phyloP scores from a whole-genome alignment of 805 yeast genomes.

The Metschnikowia reukaufii region DNA sequence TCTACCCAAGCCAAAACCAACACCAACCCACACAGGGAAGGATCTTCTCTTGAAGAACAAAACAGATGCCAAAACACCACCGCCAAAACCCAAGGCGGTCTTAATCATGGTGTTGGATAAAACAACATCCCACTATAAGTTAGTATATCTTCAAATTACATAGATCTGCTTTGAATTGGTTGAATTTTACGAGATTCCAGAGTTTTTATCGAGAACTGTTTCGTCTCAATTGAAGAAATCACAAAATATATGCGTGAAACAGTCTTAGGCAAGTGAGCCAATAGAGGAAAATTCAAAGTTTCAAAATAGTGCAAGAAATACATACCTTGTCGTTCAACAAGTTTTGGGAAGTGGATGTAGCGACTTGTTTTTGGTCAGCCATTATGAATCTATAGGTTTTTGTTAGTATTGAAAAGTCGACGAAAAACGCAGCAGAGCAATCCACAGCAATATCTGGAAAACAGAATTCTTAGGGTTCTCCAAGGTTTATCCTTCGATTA shows the following conservation, averaged over 20 bases:
- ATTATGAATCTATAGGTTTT: slow-evolving; percentile 17
- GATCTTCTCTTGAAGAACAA: slow-evolving; percentile 89
- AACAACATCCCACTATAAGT: slow-evolving; percentile 81
- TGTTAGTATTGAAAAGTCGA: slow-evolving; percentile 14
- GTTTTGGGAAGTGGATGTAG: slow-evolving; percentile 48
- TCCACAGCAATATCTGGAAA: background rate
- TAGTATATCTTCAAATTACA: slow-evolving; percentile 14
- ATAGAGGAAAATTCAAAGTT: background rate
- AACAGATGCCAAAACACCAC: slow-evolving; percentile 91
- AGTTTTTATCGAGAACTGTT: background rate
- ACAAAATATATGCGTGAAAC: too few species aligned
- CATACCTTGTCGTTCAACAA: slow-evolving; percentile 58
- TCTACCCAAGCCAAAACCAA: slow-evolving; percentile 97
- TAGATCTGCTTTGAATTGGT: background rate
- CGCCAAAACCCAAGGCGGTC: slow-evolving; percentile 95
- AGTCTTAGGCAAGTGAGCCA: too few species aligned
- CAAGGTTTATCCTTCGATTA: too few species aligned
- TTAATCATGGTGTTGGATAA: slow-evolving; percentile 91
- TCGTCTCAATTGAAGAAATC: too few species aligned
- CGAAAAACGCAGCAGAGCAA: slow-evolving; percentile 2
- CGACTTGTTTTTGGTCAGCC: slow-evolving; percentile 36
- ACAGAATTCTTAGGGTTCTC: too few species aligned
- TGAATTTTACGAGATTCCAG: background rate
- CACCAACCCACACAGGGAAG: slow-evolving; percentile 96
- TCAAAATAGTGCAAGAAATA: slow-evolving; percentile 1